Evolutionary conservation across 2,329 filamentous ascomycete genomes (phyloP), one percentile per base, ranked within the genome.

Genomic region (Coniochaeta sp.): DNA sequence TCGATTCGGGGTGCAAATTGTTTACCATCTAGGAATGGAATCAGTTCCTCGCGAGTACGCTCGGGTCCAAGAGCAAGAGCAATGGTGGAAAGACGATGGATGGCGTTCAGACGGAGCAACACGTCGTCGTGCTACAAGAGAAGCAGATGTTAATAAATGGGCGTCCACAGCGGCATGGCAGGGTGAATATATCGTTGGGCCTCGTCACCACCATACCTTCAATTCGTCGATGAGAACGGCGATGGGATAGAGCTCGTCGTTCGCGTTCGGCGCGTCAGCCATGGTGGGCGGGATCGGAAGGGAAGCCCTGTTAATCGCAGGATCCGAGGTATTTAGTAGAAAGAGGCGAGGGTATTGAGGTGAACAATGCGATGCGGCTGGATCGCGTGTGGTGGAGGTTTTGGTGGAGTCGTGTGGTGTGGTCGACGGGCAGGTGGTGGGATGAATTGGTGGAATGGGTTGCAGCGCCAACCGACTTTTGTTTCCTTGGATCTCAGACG

Each of bases 141-240:
- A 52, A 63, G n/a, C n/a, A n/a, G 38, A 58, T 65, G 73, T 70
- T 67, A 71, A 67, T 65, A 64, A n/a, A 62, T 61, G 43, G 19
- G 55, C 59, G 61, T 60, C 44, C 34, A 17, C 6, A 14, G 6
- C 24, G 8, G 40, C 17, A 58, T 43, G 26, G 26, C 22, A 24
- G 19, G 19, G 34, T 44, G 44, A 22, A 24, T 33, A 52, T n/a
- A n/a, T n/a, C n/a, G 16, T 36, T 14, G 7, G 38, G 40, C 28
- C 40, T 17, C 33, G 50, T 52, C 24, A 52, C 34, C 57, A 50
- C 58, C 44, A 71, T 85, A 96, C 93, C 91, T 97, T 99, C 73
- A 99, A 85, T 86, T 99, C 95, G 78, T 99, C 95, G 79, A 99
- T 99, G 78, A 99, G 88, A 69, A 99, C 95, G 73, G 96, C 95